Conservation (phyloP, 352 stramenopile genomes). For the Globisporangium alternatum region DNA sequence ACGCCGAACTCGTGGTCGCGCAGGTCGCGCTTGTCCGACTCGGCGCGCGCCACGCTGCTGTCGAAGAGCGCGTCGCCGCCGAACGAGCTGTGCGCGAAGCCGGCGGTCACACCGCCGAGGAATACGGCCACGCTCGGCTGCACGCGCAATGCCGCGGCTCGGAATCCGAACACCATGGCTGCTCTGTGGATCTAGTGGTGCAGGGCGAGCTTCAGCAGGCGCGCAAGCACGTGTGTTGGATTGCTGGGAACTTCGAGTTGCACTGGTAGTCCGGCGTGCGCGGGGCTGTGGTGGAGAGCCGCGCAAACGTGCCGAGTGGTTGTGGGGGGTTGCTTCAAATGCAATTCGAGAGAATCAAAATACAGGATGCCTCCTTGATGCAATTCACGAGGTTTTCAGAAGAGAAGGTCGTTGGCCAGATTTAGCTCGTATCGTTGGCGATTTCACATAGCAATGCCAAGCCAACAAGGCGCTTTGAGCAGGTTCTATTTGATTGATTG, state of each 20-base stretch:
- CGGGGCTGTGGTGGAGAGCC: slow-evolving; percentile 11
- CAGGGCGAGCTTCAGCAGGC: background rate
- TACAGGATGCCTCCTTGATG: too few relatives aligned
- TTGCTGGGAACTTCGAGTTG: slow-evolving; percentile 9
- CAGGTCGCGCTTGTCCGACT: slow-evolving; percentile 73
- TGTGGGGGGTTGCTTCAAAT: background rate
- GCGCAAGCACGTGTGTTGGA: background rate
- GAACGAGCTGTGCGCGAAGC: slow-evolving; percentile 38
- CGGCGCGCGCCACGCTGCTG: slow-evolving; percentile 26
- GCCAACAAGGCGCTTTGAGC: background rate
- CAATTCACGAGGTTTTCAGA: background rate
- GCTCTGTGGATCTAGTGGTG: background rate
- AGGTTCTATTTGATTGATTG: background rate
- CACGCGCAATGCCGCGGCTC: slow-evolving; percentile 37
- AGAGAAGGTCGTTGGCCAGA: background rate
- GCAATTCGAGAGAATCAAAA: background rate
- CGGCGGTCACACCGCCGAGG: slow-evolving; percentile 45
- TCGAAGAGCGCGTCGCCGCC: slow-evolving; percentile 16
- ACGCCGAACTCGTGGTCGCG: slow-evolving; percentile 86
- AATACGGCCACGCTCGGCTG: slow-evolving; percentile 52
- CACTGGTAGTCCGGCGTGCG: background rate
- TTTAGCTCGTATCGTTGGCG: background rate
- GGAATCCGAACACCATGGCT: slow-evolving; percentile 66
- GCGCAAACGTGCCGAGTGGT: slow-evolving; percentile 3
- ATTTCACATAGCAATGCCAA: background rate